These are phyloP conservation scores for Exophiala sideris DNA, from an alignment of 2,329 filamentous ascomycete genomes.

Conservation along the genomic window DNA sequence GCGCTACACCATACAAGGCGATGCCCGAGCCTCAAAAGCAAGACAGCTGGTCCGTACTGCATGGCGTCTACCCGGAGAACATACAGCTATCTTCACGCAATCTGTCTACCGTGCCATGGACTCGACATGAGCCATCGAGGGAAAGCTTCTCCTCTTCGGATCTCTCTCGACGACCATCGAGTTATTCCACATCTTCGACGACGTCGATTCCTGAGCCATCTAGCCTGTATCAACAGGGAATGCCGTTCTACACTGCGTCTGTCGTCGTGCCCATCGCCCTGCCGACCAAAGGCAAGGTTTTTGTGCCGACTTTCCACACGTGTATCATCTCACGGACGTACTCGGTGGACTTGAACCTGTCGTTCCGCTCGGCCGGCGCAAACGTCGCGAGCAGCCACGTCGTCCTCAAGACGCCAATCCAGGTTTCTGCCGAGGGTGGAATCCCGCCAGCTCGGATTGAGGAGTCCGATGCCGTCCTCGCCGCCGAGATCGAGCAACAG, in stretches of 20 bases:
- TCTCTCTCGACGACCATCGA: constrained; percentile 29
- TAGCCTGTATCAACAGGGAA: constrained; percentile 38
- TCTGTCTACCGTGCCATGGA: constrained; percentile 57
- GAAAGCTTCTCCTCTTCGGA: constrained; percentile 41
- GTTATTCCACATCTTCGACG: constrained; percentile 26
- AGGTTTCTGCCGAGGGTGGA: constrained; percentile 34
- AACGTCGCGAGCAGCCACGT: constrained; percentile 39
- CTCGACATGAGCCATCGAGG: constrained; percentile 42
- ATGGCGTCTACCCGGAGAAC: constrained; percentile 53
- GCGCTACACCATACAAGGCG: constrained; percentile 48
- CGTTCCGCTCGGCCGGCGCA: constrained; percentile 48
- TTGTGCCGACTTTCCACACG: constrained; percentile 67
- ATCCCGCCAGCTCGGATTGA: constrained; percentile 6
- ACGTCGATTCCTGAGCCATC: constrained; percentile 30
- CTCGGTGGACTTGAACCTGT: constrained; percentile 56
- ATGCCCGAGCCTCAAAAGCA: constrained; percentile 46
- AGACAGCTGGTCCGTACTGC: constrained; percentile 42
- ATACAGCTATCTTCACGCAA: constrained; percentile 54
- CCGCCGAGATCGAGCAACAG: constrained; percentile 25
- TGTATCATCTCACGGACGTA: constrained; percentile 66
- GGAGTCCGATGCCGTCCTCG: constrained; percentile 17
- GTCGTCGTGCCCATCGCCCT: constrained; percentile 62
- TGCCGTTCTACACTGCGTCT: constrained; percentile 58
- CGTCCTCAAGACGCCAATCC: constrained; percentile 43
- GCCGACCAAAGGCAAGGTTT: constrained; percentile 45